A percentile compares a stretch with the other conserved stretches of the same genome.
These are phyloP conservation scores for Spatholobus suberectus DNA, from an alignment of 306 rosid species.

Conservation along the genomic window DNA sequence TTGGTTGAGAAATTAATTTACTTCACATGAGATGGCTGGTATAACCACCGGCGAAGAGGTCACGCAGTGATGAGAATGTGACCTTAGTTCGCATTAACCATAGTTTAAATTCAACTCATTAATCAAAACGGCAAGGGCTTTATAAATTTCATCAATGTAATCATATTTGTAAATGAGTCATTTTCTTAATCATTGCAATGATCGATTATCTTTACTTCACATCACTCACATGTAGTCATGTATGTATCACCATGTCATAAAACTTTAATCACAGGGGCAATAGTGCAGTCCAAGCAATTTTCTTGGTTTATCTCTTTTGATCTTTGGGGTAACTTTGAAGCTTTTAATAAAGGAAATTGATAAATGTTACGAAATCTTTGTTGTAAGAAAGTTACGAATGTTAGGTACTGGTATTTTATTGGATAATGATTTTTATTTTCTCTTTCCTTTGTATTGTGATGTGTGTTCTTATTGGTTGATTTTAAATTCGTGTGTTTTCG, in stretches of 20 bases:
- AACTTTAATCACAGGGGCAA: slow-evolving; percentile 11
- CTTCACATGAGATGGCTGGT: neutral
- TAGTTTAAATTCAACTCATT: slow-evolving; percentile 18
- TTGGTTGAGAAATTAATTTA: neutral
- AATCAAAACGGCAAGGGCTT: slow-evolving; percentile 24
- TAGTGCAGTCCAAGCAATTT: slow-evolving; percentile 6
- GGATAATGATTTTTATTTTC: no score
- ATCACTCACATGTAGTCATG: slow-evolving; percentile 32
- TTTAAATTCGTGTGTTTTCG: no score
- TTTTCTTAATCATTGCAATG: slow-evolving; percentile 48
- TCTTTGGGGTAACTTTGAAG: neutral
- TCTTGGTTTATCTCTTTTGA: neutral
- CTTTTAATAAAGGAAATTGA: neutral
- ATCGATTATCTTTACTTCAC: slow-evolving; percentile 40
- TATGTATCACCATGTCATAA: slow-evolving; percentile 11
- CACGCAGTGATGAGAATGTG: slow-evolving; percentile 19
- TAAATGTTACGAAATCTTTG: no score
- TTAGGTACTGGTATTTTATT: no score
- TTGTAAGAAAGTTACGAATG: no score
- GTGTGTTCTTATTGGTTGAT: no score
- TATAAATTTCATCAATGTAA: slow-evolving; percentile 43
- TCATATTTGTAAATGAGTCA: slow-evolving; percentile 46
- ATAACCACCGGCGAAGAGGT: slow-evolving; percentile 20
- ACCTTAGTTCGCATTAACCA: slow-evolving; percentile 23
- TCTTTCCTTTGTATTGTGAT: no score